Evolutionary conservation across 2,329 filamentous ascomycete species (phyloP).

Genomic region (Sporothrix brunneoviolacea): DNA sequence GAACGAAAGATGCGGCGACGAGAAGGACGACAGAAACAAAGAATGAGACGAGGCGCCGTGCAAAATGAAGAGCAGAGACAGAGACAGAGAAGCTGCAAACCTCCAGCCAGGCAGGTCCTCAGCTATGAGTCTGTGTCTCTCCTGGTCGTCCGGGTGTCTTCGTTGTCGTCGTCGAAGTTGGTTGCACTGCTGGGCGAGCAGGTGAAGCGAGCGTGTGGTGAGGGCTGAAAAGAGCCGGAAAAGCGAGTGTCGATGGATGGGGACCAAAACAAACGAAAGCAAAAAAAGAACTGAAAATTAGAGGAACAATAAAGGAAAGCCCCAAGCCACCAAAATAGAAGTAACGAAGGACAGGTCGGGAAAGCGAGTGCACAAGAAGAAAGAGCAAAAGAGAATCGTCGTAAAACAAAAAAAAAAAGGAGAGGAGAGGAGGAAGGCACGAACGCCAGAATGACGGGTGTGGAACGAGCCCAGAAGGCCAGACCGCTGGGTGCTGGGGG

Average conservation of each 20-base stretch:
- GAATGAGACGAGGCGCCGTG: neutral
- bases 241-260: neutral
- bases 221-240: neutral
- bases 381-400: no score
- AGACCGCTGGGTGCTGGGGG: no score
- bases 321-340: neutral
- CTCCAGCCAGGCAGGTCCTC: no score
- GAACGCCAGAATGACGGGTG: neutral
- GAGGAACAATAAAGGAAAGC: neutral
- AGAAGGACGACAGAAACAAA: neutral
- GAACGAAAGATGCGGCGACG: neutral
- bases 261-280: neutral
- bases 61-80: neutral
- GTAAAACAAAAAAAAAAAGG: neutral
- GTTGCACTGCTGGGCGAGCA: neutral
- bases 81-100: neutral
- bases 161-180: neutral
- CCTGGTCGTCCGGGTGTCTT: neutral
- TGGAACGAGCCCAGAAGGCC: no score
- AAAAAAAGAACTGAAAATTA: conserved; percentile 1
- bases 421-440: neutral
- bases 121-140: neutral
- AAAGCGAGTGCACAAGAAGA: neutral
- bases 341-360: neutral
- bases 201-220: neutral